Evolutionary conservation across 352 stramenopile genomes (phyloP).

Genomic region (Detonula confervacea): DNA sequence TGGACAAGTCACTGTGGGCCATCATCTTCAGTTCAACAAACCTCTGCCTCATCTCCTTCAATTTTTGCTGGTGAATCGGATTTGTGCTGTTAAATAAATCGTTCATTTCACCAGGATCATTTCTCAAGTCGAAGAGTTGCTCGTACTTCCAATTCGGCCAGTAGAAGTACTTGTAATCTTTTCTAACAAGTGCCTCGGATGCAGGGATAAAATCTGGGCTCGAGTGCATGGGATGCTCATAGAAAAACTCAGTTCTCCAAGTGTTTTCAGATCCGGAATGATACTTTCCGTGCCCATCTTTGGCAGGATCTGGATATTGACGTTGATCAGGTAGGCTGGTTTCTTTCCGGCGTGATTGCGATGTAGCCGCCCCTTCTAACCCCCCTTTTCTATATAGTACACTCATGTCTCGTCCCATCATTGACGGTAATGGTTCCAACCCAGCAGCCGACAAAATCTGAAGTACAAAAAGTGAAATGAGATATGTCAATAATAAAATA

Average conservation of each 20-base stretch:
- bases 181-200: constrained; percentile 50
- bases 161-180: constrained; percentile 75
- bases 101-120: constrained; percentile 70
- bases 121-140: constrained; percentile 72
- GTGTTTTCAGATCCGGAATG: constrained; percentile 48
- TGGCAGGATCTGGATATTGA: constrained; percentile 35
- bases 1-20: constrained; percentile 45
- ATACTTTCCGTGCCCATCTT: constrained; percentile 52
- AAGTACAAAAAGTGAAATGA: no score
- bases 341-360: constrained; percentile 31
- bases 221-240: constrained; percentile 58
- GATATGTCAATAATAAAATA: no score
- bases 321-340: constrained; percentile 18
- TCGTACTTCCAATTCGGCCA: constrained; percentile 59
- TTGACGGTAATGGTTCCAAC: constrained; percentile 30
- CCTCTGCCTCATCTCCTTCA: constrained; percentile 53
- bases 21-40: constrained; percentile 58
- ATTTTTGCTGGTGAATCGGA: constrained; percentile 41
- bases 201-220: constrained; percentile 38
- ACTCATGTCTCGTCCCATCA: constrained; percentile 63
- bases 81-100: constrained; percentile 65
- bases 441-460: constrained; percentile 60
- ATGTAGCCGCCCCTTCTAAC: constrained; percentile 27
- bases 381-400: constrained; percentile 54
- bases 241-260: constrained; percentile 68